phyloP scores from a whole-genome alignment of 805 yeast genomes.

The Myxozyma nipponensis region DNA sequence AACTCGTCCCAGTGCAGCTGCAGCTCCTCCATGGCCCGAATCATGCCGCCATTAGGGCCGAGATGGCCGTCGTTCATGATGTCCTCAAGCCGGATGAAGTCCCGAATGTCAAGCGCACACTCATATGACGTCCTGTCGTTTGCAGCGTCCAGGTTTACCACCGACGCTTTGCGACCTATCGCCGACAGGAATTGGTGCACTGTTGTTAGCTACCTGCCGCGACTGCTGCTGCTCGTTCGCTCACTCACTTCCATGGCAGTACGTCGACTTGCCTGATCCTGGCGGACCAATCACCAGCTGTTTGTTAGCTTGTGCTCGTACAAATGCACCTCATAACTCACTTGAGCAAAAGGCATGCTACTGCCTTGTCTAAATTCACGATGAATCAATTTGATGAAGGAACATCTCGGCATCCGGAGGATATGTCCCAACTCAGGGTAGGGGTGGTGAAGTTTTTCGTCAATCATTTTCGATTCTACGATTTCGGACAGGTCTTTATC shows the following conservation, averaged over 20 bases:
- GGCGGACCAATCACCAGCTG: conserved; percentile 98
- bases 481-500: too few relatives aligned
- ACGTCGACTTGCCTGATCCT: conserved; percentile 95
- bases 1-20: conserved; percentile 59
- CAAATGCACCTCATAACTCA: not conserved
- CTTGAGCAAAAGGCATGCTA: conserved; percentile 28
- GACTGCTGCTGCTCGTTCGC: too few relatives aligned
- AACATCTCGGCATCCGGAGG: too few relatives aligned
- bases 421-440: too few relatives aligned
- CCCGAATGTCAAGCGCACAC: conserved; percentile 73
- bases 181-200: conserved; percentile 87
- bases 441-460: too few relatives aligned
- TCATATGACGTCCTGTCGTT: conserved; percentile 69
- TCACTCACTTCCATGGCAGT: conserved; percentile 64
- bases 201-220: not conserved
- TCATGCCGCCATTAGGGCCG: conserved; percentile 89
- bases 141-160: conserved; percentile 90
- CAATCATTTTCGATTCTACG: too few relatives aligned
- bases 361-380: not conserved
- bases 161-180: conserved; percentile 83
- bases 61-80: conserved; percentile 66
- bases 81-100: conserved; percentile 69
- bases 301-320: conserved; percentile 45
- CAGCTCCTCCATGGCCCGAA: conserved; percentile 73
- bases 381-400: too few relatives aligned